Percentiles rank a stretch among this genome's conserved stretches.
phyloP scores from a whole-genome alignment of 2,329 filamentous ascomycete genomes.

The Gyromitra esculenta region DNA sequence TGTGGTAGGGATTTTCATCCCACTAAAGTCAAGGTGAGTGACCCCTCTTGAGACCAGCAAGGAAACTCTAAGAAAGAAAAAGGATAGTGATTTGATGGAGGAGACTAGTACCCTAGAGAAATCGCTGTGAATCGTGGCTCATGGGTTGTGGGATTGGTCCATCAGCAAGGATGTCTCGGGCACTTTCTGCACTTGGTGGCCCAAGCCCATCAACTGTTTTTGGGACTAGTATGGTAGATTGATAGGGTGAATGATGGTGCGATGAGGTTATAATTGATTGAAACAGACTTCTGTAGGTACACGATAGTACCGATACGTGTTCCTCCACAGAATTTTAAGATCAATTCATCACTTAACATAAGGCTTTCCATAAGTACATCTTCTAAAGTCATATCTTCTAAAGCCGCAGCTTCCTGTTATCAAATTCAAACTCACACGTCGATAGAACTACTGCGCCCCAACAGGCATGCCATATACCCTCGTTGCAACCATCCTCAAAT shows the following conservation, averaged over 20 bases:
- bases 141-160: too few species aligned
- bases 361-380: not conserved
- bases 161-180: too few species aligned
- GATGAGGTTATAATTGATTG: not conserved
- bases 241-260: too few species aligned
- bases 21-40: not conserved
- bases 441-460: not conserved
- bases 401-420: constrained; percentile 3
- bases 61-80: not conserved
- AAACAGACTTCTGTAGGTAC: not conserved
- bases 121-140: not conserved
- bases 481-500: constrained; percentile 5
- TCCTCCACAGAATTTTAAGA: not conserved
- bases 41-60: not conserved
- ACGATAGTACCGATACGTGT: not conserved
- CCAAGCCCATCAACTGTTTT: too few species aligned
- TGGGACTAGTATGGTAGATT: not conserved
- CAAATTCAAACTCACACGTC: not conserved
- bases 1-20: not conserved
- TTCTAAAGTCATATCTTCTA: not conserved
- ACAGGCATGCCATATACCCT: not conserved
- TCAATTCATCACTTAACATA: not conserved
- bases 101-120: not conserved
- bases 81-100: not conserved
- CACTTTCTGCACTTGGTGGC: too few species aligned